Base-by-base conservation (phyloP, 768 basidiomycete species). In the Collybia sp. region DNA sequence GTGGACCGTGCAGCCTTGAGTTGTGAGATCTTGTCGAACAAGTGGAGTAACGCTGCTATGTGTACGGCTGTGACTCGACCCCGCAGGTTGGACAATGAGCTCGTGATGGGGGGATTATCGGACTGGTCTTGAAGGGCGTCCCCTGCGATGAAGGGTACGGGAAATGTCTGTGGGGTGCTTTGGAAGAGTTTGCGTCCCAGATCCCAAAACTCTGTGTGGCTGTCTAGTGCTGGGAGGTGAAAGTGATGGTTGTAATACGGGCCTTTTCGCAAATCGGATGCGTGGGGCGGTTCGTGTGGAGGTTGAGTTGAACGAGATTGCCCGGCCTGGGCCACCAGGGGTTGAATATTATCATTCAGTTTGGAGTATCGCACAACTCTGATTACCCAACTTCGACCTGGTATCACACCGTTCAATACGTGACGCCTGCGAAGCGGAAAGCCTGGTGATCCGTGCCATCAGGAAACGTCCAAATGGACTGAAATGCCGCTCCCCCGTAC, bases 161-260 rank as follows among this genome's bases (percentile, higher is more conserved):
- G 73, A 58, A 76, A 79, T 0, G 71, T 63, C 41, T 69, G 58
- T 0, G 68, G 67, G 1, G 62, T 73, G 11, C 71, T 67, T 37
- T 55, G 65, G 59, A 78, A 83, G 13, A 83, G 61, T 35, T 70
- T 59, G 47, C 82, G 77, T 1, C 80, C 80, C 1, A 77, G 60
- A 5, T 75, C 66, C 79, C 79, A 81, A 49, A 76, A 73, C 16
- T 13, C 16, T 39, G 6, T 32, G 3, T 34, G 1, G 25, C 61
- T 58, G 40, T 6, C 55, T 60, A 45, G 60, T 60, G 60, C 20
- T 12, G 9, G 25, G 13, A 30, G 30, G 33, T 15, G 6, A 38
- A 25, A 36, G 31, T 18, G 3, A 35, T 16, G 43, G 13, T n/a
- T n/a, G n/a, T n/a, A 10, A 12, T 31, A 35, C 12, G 17, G 15